Evolutionary conservation across 2,329 filamentous ascomycete species (phyloP).

Genomic region (Alternaria arbusti): DNA sequence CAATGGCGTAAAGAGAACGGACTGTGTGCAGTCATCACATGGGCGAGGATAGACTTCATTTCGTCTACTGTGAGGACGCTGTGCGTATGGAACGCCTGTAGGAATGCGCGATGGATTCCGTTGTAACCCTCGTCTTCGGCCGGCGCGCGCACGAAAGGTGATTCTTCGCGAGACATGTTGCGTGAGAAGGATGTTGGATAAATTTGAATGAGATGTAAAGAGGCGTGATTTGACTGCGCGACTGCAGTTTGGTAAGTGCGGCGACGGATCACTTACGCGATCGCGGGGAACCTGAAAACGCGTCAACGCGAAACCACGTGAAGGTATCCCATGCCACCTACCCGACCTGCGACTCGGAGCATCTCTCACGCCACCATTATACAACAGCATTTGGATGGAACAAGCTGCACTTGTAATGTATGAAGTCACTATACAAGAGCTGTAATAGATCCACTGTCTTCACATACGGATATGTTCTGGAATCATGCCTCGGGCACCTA

Average conservation of each 20-base stretch:
- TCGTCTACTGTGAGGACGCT: conserved; percentile 78
- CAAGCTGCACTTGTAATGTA: background rate
- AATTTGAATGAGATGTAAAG: background rate
- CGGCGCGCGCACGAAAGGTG: conserved; percentile 19
- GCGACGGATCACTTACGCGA: background rate
- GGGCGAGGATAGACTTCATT: conserved; percentile 74
- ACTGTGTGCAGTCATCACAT: conserved; percentile 70
- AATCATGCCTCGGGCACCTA: background rate
- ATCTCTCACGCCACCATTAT: background rate
- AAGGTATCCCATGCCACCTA: background rate
- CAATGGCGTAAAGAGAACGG: conserved; percentile 4
- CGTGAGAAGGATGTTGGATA: background rate
- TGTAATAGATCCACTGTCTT: background rate
- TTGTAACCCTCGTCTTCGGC: conserved; percentile 26
- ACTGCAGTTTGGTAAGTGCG: background rate
- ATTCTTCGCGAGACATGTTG: conserved; percentile 23
- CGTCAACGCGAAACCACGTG: conserved; percentile 30
- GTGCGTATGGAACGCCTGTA: conserved; percentile 84
- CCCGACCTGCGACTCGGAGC: background rate
- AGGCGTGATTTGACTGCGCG: background rate
- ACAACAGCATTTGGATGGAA: background rate
- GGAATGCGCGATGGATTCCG: conserved; percentile 81
- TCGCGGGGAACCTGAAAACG: conserved; percentile 18
- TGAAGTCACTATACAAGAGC: background rate
- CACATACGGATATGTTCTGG: background rate